Evolutionary conservation across 352 stramenopile species (phyloP), one percentile per base, ranked within the genome.

Genomic region (Phytopythium oedochilum): DNA sequence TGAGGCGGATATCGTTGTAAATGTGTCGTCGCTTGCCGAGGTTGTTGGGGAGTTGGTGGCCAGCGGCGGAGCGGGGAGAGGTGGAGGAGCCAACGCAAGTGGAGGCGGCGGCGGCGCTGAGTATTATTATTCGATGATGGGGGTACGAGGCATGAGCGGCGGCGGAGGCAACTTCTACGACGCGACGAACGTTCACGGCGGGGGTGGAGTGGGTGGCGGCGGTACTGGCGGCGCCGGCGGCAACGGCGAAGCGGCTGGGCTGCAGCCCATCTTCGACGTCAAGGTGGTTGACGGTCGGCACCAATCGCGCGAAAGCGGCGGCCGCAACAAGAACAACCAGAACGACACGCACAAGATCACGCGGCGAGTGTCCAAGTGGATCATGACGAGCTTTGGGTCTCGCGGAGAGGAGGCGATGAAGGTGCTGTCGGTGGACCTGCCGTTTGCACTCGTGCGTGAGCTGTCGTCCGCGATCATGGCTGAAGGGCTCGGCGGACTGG

Each of bases 341-440:
- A 57, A 77, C 51, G 85, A 94, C 56, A 83, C 59, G n/a, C 75
- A 90, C 35, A 89, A 91, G 59, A 78, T 91, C 43, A 79, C 78
- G 35, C 85, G 85, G 3, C 81, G 83, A n/a, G 85, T 92, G 28
- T 90, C 77, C 31, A 94, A 94, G 55, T 94, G 85, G 85, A 88
- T 93, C 53, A 87, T 71, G 3, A 82, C 83, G 23, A 92, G 81
- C 38, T 92, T 94, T 25, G 81, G 81, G 8, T 83, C 71, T 14
- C 69, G 71, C 5, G 80, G 79, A 17, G 79, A 91, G 9, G 81
- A 94, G 29, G 78, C 83, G 2, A 91, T 92, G 77, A 90, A 91
- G 43, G 80, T 95, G 12, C 54, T 95, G 5, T 93, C 79, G 0
- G 72, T 95, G 6, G 86, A 95, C 54, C 59, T 94, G 4, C 86